phyloP scores from a whole-genome alignment of 257 asterid species.

The Nicotiana tabacum region DNA sequence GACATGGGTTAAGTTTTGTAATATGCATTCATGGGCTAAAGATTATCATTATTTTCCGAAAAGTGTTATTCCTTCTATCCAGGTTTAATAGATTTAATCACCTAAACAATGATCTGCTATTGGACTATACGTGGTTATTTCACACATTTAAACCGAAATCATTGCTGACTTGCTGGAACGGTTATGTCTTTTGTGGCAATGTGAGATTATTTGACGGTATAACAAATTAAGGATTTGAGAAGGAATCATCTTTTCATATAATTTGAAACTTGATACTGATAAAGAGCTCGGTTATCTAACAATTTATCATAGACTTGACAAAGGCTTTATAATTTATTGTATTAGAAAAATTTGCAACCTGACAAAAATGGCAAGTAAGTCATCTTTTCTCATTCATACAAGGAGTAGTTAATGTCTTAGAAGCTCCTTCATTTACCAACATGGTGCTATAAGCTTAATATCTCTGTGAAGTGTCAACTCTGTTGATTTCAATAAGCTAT shows the following conservation, averaged over 20 bases:
- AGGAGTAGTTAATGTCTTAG: background rate
- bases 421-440: background rate
- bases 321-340: background rate
- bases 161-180: background rate
- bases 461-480: slow-evolving; percentile 5
- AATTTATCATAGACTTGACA: background rate
- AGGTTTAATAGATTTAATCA: background rate
- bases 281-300: background rate
- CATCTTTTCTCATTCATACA: slow-evolving; percentile 2
- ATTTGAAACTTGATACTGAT: background rate
- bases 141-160: background rate
- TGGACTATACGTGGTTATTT: background rate
- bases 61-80: background rate
- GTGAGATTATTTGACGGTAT: background rate
- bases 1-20: background rate
- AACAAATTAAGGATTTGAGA: background rate
- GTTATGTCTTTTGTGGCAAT: background rate
- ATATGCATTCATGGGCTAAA: background rate
- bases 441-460: background rate
- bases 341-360: background rate
- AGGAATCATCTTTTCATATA: background rate
- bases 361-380: background rate
- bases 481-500: background rate
- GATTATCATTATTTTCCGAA: background rate
- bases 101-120: background rate